phyloP scores from a whole-genome alignment of 2,329 filamentous ascomycete species.

The Trichoderma atrobrunneum region DNA sequence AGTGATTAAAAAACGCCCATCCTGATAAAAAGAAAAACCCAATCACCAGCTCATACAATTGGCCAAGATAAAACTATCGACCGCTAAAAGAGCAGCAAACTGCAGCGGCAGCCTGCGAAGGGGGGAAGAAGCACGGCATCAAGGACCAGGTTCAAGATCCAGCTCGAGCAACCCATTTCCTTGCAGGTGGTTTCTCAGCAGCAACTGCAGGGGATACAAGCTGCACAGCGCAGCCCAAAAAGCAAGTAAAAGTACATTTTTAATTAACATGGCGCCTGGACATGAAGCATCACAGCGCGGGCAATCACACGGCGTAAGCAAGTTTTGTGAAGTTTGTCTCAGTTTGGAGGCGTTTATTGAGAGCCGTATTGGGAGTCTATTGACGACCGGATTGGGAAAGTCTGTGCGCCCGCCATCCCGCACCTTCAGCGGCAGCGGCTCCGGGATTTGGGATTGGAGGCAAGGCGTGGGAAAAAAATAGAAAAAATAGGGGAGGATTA shows the following conservation, averaged over 20 bases:
- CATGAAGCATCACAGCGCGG: background rate
- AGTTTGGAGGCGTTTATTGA: slow-evolving; percentile 30
- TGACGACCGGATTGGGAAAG: slow-evolving; percentile 35
- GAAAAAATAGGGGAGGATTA: background rate
- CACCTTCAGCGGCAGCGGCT: slow-evolving; percentile 11
- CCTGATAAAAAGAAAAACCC: background rate
- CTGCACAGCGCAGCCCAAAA: background rate
- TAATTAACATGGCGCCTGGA: background rate
- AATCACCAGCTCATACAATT: background rate
- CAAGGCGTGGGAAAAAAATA: background rate
- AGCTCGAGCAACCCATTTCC: background rate
- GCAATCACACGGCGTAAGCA: background rate
- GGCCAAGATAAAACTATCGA: slow-evolving; percentile 6
- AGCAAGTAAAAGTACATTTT: background rate
- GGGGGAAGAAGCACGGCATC: background rate
- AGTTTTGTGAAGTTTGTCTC: slow-evolving; percentile 6
- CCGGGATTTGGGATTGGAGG: background rate
- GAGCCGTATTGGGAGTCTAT: slow-evolving; percentile 28
- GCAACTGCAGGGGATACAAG: background rate
- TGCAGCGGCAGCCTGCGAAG: background rate
- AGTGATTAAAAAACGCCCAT: background rate
- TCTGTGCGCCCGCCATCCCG: slow-evolving; percentile 1
- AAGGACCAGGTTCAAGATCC: background rate
- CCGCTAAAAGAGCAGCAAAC: slow-evolving; percentile 2
- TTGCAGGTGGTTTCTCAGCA: background rate